These are phyloP conservation scores for Aspergillus texensis DNA, from an alignment of 2,329 filamentous ascomycete genomes.

Conservation along the genomic window DNA sequence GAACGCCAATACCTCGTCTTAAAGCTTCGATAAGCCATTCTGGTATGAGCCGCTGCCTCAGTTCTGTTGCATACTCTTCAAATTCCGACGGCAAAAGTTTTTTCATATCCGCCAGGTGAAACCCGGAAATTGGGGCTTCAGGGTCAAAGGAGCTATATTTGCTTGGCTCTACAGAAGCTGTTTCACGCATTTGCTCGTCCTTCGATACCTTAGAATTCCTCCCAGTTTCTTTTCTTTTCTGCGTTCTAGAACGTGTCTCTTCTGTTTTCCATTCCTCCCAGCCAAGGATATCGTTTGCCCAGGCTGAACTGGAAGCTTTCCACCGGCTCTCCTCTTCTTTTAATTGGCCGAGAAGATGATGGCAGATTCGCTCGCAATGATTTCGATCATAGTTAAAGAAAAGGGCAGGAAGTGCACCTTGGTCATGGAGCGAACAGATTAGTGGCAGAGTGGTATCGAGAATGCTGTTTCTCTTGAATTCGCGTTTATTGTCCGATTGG, in stretches of 20 bases:
- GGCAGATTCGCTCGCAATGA: slow-evolving; percentile 63
- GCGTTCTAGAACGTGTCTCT: neutral
- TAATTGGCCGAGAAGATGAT: slow-evolving; percentile 56
- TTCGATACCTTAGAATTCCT: slow-evolving; percentile 49
- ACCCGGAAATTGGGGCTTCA: slow-evolving; percentile 54
- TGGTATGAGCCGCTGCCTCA: slow-evolving; percentile 54
- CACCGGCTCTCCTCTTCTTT: slow-evolving; percentile 54
- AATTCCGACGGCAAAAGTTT: slow-evolving; percentile 51
- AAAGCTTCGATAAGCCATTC: slow-evolving; percentile 60
- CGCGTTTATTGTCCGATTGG: neutral
- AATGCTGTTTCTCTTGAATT: slow-evolving; percentile 35
- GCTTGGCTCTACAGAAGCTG: slow-evolving; percentile 58
- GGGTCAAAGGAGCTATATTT: slow-evolving; percentile 69
- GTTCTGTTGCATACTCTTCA: slow-evolving; percentile 29
- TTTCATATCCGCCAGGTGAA: slow-evolving; percentile 62
- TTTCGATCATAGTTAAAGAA: slow-evolving; percentile 75
- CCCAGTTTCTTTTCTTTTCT: neutral
- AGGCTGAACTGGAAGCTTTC: slow-evolving; percentile 51
- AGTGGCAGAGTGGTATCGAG: slow-evolving; percentile 54
- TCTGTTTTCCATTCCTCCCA: slow-evolving; percentile 56
- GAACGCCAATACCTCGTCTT: slow-evolving; percentile 70
- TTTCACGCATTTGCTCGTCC: slow-evolving; percentile 59
- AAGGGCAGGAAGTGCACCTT: slow-evolving; percentile 70
- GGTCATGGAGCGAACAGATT: slow-evolving; percentile 54
- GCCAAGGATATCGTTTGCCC: slow-evolving; percentile 61